Percentiles rank a stretch among this genome's conserved stretches.
These are phyloP conservation scores for Pythium volutum DNA, from an alignment of 352 stramenopile genomes.

Conservation along the genomic window DNA sequence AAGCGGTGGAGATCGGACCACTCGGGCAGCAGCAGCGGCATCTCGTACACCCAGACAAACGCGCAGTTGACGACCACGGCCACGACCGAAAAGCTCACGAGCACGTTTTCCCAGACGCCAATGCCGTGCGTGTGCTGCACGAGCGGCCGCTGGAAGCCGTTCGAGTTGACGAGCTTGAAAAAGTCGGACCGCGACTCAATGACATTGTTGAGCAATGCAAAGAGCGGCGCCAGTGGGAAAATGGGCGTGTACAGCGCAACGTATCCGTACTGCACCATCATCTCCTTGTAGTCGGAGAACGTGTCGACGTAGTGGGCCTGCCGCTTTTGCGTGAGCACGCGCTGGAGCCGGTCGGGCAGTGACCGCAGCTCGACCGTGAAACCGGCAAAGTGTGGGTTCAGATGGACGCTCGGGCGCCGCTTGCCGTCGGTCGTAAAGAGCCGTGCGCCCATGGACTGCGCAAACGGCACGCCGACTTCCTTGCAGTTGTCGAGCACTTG, in stretches of 20 bases:
- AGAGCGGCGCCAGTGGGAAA: conserved; percentile 88
- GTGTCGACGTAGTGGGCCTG: conserved; percentile 63
- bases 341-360: conserved; percentile 34
- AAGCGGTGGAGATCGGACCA: conserved; percentile 60
- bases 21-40: conserved; percentile 43
- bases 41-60: conserved; percentile 83
- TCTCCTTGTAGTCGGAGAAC: conserved; percentile 74
- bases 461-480: conserved; percentile 53
- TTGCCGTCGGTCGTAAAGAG: conserved; percentile 43
- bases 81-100: conserved; percentile 91
- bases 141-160: conserved; percentile 84
- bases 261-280: conserved; percentile 92
- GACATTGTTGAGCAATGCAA: conserved; percentile 90
- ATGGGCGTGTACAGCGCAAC: conserved; percentile 91
- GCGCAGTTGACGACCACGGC: conserved; percentile 93
- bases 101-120: conserved; percentile 90
- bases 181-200: conserved; percentile 90
- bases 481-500: conserved; percentile 72
- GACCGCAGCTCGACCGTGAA: neutral
- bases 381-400: neutral
- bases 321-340: conserved; percentile 57
- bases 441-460: conserved; percentile 42
- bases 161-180: conserved; percentile 89
- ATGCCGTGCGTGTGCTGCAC: conserved; percentile 89
- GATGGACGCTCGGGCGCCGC: conserved; percentile 19